Percentiles rank a stretch among this genome's conserved stretches.
Conservation (phyloP, 495 filamentous ascomycete species). For the Massariosphaeria phaeospora region DNA sequence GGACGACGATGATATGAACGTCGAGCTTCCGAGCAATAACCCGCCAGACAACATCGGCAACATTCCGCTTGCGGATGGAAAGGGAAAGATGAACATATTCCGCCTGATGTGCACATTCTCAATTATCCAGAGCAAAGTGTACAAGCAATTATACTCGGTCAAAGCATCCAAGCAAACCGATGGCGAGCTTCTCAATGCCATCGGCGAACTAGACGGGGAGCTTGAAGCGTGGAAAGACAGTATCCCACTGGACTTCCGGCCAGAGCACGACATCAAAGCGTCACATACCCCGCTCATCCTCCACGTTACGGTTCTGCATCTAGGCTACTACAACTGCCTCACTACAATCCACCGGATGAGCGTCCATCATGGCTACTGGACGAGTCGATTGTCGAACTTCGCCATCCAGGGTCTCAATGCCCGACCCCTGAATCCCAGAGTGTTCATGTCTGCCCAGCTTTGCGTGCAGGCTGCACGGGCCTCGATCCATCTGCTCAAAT, state of each 20-base stretch:
- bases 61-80: conserved; percentile 84
- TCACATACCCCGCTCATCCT: conserved; percentile 84
- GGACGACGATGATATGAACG: conserved; percentile 98
- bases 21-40: conserved; percentile 87
- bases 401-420: conserved; percentile 91
- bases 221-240: conserved; percentile 94
- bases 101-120: conserved; percentile 85
- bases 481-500: conserved; percentile 88
- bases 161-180: conserved; percentile 89
- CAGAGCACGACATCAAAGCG: conserved; percentile 90
- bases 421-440: conserved; percentile 81
- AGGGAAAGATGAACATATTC: conserved; percentile 90
- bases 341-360: conserved; percentile 99
- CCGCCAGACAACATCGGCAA: conserved; percentile 89
- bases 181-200: conserved; percentile 89
- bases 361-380: conserved; percentile 97
- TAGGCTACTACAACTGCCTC: conserved; percentile 95
- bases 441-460: conserved; percentile 88
- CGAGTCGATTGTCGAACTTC: conserved; percentile 87
- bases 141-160: conserved; percentile 88
- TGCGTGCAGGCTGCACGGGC: conserved; percentile 89
- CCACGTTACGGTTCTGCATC: conserved; percentile 88
- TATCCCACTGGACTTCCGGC: conserved; percentile 89
- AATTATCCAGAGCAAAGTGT: conserved; percentile 87
- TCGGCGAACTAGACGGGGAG: conserved; percentile 89